Conservation (phyloP, 169 alveolate genomes). For the Toxoplasma gondii region DNA sequence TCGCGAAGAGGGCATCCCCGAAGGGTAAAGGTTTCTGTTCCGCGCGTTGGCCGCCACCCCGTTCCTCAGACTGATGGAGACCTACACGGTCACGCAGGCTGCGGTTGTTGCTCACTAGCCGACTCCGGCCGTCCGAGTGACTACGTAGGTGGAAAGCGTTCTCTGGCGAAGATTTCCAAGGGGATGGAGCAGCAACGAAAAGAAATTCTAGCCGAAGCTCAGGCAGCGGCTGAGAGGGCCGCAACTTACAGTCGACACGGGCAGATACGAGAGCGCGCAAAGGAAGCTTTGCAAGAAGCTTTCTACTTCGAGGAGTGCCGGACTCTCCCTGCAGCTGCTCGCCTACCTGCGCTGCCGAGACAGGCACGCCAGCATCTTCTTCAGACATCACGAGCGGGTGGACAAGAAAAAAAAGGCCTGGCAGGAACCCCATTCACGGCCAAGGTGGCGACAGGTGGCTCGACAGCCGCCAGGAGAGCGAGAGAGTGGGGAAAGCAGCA, state of each 20-base stretch:
- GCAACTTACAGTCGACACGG: not conserved
- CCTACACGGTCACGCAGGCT: not conserved
- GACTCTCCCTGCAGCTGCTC: not conserved
- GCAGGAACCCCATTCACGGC: not conserved
- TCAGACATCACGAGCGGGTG: not conserved
- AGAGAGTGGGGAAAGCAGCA: not conserved
- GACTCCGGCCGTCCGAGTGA: not conserved
- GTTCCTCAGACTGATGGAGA: not conserved
- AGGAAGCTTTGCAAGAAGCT: not conserved
- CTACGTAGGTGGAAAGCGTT: not conserved
- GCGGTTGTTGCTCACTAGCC: not conserved
- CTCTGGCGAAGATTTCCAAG: not conserved
- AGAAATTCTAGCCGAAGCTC: slow-evolving; percentile 8
- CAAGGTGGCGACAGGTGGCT: no score
- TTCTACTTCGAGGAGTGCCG: not conserved
- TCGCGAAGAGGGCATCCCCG: not conserved
- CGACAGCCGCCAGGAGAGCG: not conserved
- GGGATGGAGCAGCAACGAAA: not conserved
- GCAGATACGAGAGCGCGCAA: not conserved
- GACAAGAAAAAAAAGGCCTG: not conserved
- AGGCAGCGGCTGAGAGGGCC: not conserved
- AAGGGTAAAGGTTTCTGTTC: not conserved
- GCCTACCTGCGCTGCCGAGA: not conserved
- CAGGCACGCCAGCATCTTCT: not conserved
- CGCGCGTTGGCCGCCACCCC: slow-evolving; percentile 38